These are phyloP conservation scores for Grosmannia huntii DNA, from an alignment of 2,329 filamentous ascomycete genomes.

Conservation along the genomic window DNA sequence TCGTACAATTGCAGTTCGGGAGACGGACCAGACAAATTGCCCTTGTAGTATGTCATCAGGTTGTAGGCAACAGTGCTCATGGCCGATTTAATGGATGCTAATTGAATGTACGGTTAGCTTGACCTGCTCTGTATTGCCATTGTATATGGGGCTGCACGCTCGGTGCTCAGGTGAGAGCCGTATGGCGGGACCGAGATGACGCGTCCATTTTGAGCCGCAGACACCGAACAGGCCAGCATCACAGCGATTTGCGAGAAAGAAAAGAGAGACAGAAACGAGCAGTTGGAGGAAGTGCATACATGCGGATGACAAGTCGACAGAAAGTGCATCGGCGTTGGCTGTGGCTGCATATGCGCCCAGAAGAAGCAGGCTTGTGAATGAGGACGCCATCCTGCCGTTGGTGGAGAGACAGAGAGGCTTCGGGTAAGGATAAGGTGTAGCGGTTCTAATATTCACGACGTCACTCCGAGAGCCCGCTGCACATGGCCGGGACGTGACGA, in stretches of 20 bases:
- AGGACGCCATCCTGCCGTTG: neutral
- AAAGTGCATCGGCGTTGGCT: slow-evolving; percentile 7
- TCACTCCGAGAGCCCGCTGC: neutral
- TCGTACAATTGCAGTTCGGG: neutral
- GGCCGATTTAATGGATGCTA: slow-evolving; percentile 33
- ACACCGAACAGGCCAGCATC: neutral
- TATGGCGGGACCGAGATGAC: neutral
- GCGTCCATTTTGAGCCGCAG: neutral
- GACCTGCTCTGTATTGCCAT: neutral
- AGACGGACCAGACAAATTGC: slow-evolving; percentile 24
- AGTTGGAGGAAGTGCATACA: neutral
- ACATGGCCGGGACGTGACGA: neutral
- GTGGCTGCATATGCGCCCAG: slow-evolving; percentile 7
- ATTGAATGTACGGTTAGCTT: neutral
- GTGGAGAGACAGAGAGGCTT: neutral
- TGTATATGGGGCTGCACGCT: neutral
- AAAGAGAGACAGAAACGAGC: neutral
- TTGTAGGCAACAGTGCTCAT: slow-evolving; percentile 37
- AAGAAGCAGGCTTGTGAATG: neutral
- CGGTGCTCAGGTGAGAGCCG: neutral
- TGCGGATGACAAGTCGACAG: slow-evolving; percentile 8
- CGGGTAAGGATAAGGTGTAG: too few species aligned
- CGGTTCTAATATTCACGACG: neutral
- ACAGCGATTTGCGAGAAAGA: neutral
- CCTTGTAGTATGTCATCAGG: slow-evolving; percentile 36